These are phyloP conservation scores for Diaporthe citri DNA, from an alignment of 2,329 filamentous ascomycete genomes.

Conservation along the genomic window DNA sequence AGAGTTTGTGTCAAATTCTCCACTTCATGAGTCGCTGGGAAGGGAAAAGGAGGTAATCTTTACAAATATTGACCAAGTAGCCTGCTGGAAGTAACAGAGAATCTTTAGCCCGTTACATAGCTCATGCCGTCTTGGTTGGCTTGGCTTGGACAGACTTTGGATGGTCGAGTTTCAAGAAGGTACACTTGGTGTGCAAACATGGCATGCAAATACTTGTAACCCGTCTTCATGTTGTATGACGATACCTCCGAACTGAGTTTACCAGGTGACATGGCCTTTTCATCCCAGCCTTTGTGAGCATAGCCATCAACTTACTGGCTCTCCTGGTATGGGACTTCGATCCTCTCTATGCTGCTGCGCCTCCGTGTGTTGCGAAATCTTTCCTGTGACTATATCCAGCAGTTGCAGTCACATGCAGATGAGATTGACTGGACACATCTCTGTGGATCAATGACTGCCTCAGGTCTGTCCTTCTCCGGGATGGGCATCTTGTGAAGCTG, in stretches of 20 bases:
- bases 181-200: neutral
- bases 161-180: neutral
- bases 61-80: neutral
- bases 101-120: neutral
- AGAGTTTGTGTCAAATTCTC: neutral
- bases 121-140: neutral
- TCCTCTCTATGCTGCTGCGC: neutral
- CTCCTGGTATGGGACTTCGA: neutral
- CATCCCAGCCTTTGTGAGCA: neutral
- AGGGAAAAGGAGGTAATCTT: neutral
- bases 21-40: neutral
- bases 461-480: neutral
- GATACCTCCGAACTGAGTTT: too few species aligned
- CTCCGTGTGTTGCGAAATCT: neutral
- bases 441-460: neutral
- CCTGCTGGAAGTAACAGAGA: neutral
- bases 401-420: neutral
- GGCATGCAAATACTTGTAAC: neutral
- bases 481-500: rapidly evolving
- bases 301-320: neutral
- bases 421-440: neutral
- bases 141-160: neutral
- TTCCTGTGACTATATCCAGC: neutral
- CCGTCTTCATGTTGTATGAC: neutral
- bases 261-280: neutral